phyloP scores from a whole-genome alignment of 805 yeast genomes.

The Saccharomycopsis javanensis region DNA sequence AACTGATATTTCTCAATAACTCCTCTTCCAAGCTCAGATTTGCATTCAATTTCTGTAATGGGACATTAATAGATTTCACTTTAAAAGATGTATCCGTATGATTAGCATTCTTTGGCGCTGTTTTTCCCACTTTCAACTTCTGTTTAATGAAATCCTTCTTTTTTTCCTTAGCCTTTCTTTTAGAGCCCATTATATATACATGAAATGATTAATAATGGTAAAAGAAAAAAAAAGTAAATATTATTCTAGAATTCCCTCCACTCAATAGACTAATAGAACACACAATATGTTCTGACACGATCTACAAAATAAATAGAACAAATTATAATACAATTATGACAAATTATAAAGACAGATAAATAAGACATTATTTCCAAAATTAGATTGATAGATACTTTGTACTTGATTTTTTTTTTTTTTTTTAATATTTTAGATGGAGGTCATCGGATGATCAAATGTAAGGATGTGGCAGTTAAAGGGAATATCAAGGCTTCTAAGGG shows the following conservation, averaged over 20 bases:
- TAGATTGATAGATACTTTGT: background rate
- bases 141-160: conserved; percentile 66
- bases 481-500: background rate
- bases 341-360: no score
- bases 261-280: background rate
- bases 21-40: conserved; percentile 10
- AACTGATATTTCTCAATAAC: conserved; percentile 11
- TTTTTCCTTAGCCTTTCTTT: conserved; percentile 51
- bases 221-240: background rate
- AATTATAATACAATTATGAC: no score
- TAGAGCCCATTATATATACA: conserved; percentile 34
- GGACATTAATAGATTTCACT: conserved; percentile 35
- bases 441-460: background rate
- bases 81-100: conserved; percentile 80
- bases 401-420: background rate
- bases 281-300: background rate
- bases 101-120: conserved; percentile 58
- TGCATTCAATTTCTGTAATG: conserved; percentile 13
- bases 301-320: no score
- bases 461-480: background rate
- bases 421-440: background rate
- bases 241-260: background rate
- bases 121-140: conserved; percentile 83
- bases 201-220: background rate
- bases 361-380: no score